Conservation (phyloP, 1,284 basidiomycete species). For the Lentinula novae-zelandiae region DNA sequence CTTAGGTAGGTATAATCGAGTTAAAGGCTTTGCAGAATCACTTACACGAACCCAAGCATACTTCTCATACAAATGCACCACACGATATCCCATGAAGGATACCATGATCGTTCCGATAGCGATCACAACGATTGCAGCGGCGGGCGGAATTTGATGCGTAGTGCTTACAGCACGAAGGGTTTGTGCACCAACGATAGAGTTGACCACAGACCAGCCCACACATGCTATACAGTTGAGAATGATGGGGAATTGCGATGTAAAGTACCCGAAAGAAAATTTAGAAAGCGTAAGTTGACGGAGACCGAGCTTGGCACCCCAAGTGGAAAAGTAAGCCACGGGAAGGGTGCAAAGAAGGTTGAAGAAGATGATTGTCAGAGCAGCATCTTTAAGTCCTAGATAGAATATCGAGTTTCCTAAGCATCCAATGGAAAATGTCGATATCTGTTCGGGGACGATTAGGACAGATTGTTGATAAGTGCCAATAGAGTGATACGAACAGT, state of each 20-base stretch:
- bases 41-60: conserved; percentile 2
- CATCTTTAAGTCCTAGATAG: conserved; percentile 52
- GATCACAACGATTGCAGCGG: neutral
- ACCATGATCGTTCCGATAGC: neutral
- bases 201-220: conserved; percentile 75
- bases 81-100: conserved; percentile 5
- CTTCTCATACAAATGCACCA: conserved; percentile 5
- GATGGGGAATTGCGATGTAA: conserved; percentile 61
- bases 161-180: conserved; percentile 63
- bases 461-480: neutral
- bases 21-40: neutral
- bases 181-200: conserved; percentile 78
- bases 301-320: conserved; percentile 82
- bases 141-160: neutral
- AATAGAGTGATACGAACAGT: neutral
- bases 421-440: conserved; percentile 2
- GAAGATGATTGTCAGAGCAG: conserved; percentile 73
- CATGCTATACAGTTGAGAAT: conserved; percentile 63
- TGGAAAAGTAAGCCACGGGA: conserved; percentile 65
- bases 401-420: neutral
- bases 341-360: conserved; percentile 62
- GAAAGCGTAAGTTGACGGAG: conserved; percentile 87
- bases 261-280: conserved; percentile 78
- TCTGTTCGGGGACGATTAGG: neutral
- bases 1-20: no score